A percentile compares a stretch with the other conserved stretches of the same genome.
Evolutionary conservation across 2,329 filamentous ascomycete species (phyloP).

Genomic region (Cercospora sojina): DNA sequence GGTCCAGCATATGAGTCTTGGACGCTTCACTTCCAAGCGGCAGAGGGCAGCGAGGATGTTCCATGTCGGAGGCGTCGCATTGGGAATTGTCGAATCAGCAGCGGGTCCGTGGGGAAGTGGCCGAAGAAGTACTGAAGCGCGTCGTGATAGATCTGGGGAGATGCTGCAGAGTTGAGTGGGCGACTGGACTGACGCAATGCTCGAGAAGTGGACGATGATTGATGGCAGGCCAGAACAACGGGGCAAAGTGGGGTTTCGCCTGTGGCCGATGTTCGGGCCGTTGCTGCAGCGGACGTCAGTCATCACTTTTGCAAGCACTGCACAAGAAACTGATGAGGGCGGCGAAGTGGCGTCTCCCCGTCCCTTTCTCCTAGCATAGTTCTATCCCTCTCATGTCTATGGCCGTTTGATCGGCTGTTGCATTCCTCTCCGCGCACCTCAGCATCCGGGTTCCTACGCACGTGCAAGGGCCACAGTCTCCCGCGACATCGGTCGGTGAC

Average conservation of each 20-base stretch:
- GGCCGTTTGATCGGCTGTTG: not conserved
- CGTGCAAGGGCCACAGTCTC: not conserved
- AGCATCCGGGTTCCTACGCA: not conserved
- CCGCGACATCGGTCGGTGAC: not conserved
- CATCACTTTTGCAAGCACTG: not conserved
- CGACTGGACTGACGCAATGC: not conserved
- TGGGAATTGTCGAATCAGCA: not conserved
- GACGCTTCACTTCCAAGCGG: not conserved
- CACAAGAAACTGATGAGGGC: not conserved
- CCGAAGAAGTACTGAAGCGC: not conserved
- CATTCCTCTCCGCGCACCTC: not conserved
- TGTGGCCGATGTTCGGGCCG: conserved; percentile 1
- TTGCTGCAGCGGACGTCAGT: conserved; percentile 6
- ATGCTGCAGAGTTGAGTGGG: not conserved
- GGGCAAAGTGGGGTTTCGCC: not conserved
- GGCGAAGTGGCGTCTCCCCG: not conserved
- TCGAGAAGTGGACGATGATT: not conserved
- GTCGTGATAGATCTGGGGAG: not conserved
- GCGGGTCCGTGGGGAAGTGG: not conserved
- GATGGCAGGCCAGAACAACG: not conserved
- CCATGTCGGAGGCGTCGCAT: not conserved
- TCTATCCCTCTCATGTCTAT: not conserved
- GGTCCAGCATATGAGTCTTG: not conserved
- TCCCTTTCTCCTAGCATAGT: not conserved
- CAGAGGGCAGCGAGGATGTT: not conserved